A percentile compares a stretch with the other conserved stretches of the same genome.
phyloP scores from a whole-genome alignment of 2,329 filamentous ascomycete genomes.

The Aspergillus brunneoviolaceus region DNA sequence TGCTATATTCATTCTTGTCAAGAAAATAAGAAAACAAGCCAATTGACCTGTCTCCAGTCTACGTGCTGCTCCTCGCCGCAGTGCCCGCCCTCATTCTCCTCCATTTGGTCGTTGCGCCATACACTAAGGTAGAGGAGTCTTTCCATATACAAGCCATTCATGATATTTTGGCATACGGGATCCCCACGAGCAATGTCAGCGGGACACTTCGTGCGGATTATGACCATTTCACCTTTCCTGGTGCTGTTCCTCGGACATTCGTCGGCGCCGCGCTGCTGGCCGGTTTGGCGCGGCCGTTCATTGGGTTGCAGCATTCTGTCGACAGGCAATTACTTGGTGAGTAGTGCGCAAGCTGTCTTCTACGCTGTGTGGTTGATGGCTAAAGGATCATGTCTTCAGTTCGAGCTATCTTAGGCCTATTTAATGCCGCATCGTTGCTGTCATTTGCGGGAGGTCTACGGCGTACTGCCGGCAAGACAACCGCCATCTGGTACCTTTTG shows the following conservation, averaged over 20 bases:
- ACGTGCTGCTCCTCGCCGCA: conserved; percentile 44
- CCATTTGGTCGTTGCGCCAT: conserved; percentile 74
- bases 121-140: conserved; percentile 97
- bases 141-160: conserved; percentile 96
- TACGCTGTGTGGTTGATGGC: not conserved
- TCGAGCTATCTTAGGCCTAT: conserved; percentile 71
- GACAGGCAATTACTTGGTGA: conserved; percentile 58
- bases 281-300: conserved; percentile 66
- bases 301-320: conserved; percentile 58
- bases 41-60: conserved; percentile 12
- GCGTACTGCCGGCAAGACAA: conserved; percentile 65
- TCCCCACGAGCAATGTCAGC: conserved; percentile 59
- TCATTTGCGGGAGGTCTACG: conserved; percentile 64
- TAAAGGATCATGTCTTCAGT: conserved; percentile 46
- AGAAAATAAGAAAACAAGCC: not conserved
- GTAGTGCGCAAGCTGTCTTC: conserved; percentile 9
- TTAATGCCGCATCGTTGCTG: conserved; percentile 70
- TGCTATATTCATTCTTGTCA: not conserved
- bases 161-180: conserved; percentile 80
- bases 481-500: conserved; percentile 75
- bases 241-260: conserved; percentile 88
- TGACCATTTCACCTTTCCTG: conserved; percentile 88
- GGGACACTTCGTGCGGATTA: conserved; percentile 63
- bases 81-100: conserved; percentile 64
- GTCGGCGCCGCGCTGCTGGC: conserved; percentile 76